Evolutionary conservation across 306 rosid species (phyloP), one percentile per base, ranked within the genome.

Genomic region (Corylus heterophylla): DNA sequence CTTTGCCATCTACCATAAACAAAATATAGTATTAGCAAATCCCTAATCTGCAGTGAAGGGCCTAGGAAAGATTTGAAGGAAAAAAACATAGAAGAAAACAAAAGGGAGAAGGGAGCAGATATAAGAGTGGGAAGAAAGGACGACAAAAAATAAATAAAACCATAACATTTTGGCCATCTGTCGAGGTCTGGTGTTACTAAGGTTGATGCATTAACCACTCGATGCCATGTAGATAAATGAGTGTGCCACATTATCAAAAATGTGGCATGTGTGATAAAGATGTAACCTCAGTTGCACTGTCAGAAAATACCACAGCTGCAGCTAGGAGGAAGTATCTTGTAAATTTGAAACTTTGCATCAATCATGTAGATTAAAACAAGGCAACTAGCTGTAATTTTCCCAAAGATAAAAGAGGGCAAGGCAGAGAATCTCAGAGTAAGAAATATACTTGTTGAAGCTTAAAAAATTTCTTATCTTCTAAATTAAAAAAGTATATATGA

Each of bases 1-100:
- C 87, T 95, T 95, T 54, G 96, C 98, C 98, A 93, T 95, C 99
- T 95, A 83, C 45, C 78, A 86, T 62, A 73, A 74, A 82, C 51
- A 72, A 87, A 83, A 79, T 42, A 55, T 51, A 8, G 56, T 67
- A 76, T 73, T 73, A 59, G 31, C 52, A 78, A n/a, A 49, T 62
- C 55, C 37, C 4, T 39, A 71, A 68, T 42, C 2, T 4, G 31
- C 14, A 37, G 29, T 42, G 8, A 11, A 39, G 29, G 27, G 5
- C 47, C 35, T 13, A 4, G 2, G 18, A 49, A 49, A 49, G 52
- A 49, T 12, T 49, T 16, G 14, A 49, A 49, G 52, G 13, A 49
- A 49, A 47, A 49, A 42, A 42, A 42, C 45, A 42, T 6, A 42
- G 6, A 42, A 42, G 45, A 6, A 42, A 42, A 42, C 45, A 42